Base-by-base conservation (phyloP, 179 eudicot species). In the Beta macrorhiza region DNA sequence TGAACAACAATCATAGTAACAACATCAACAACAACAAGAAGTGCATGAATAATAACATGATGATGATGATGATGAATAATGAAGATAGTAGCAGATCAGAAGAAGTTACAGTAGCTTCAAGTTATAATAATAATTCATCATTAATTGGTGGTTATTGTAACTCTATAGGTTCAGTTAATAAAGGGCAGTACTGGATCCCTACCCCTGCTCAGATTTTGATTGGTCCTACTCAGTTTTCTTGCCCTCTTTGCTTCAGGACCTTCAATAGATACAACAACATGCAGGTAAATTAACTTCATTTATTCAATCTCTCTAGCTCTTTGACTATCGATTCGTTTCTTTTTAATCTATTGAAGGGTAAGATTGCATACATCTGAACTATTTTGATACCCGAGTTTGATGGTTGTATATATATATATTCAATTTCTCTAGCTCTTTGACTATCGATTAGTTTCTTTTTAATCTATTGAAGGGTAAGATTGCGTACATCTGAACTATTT, bases 161-260 rank as follows among this genome's bases (percentile, higher is more conserved):
- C 59, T 78, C 79, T 2, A 73, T 83, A 15, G 87, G 86, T 6
- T 73, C 81, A 14, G 81, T 86, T 20, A 84, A 83, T 56, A 86
- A 86, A 82, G 88, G 88, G 25, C 88, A 86, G 77, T 86, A 86
- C 22, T 86, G 88, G 88, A 86, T 86, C 75, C 88, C 88, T 7
- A 86, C 86, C 45, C 84, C 86, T 25, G 84, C 88, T 56, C 88
- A 86, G 84, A 86, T 86, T 65, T 65, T 86, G 63, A 86, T 86
- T 81, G 86, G 88, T 29, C 86, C 86, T 8, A 86, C 88, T 10
- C 88, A 86, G 16, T 86, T 86, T 73, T 86, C 88, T 79, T 86
- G 88, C 86, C 88, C 88, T 78, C 88, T 86, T 86, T 86, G 88
- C 76, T 86, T 86, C 83, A 75, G 85, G 32, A 83, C 86, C 59